Evolutionary conservation across 257 asterid genomes (phyloP).

Genomic region (Ilex aquifolium): DNA sequence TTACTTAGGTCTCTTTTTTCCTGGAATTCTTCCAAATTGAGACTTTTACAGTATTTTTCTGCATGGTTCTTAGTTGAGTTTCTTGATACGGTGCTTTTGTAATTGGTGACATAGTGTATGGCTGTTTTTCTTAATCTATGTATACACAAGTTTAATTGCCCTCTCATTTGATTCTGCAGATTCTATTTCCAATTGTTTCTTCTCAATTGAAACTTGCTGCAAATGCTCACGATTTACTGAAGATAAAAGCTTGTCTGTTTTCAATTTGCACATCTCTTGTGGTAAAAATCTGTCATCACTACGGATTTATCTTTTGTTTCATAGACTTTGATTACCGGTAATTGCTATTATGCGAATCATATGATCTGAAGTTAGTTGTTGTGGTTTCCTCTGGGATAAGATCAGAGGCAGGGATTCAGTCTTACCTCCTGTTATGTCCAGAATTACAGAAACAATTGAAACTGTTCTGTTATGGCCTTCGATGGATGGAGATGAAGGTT

Average conservation of each 20-base stretch:
- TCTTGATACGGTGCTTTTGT: neutral
- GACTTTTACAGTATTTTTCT: too few relatives aligned
- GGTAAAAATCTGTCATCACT: constrained; percentile 31
- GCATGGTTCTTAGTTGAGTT: neutral
- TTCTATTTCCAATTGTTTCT: constrained; percentile 64
- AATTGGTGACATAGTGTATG: neutral
- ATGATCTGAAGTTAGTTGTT: too few relatives aligned
- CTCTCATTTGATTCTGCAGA: constrained; percentile 41
- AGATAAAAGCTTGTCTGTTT: constrained; percentile 71
- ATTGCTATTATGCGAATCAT: neutral
- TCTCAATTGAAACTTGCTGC: constrained; percentile 55
- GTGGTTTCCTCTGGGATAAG: constrained; percentile 27
- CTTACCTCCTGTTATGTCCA: constrained; percentile 39
- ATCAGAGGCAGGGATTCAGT: constrained; percentile 52
- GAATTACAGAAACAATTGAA: constrained; percentile 45
- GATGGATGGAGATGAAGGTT: constrained; percentile 55
- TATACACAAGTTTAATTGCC: constrained; percentile 9
- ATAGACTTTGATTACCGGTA: neutral
- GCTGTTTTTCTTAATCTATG: constrained; percentile 8
- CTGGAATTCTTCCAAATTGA: too few relatives aligned
- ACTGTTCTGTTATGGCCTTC: constrained; percentile 62
- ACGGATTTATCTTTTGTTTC: neutral
- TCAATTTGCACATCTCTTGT: constrained; percentile 71
- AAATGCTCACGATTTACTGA: constrained; percentile 38
- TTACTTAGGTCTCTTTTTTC: too few relatives aligned